phyloP scores from a whole-genome alignment of 345 rosid genomes.

The Euphorbia tirucalli region DNA sequence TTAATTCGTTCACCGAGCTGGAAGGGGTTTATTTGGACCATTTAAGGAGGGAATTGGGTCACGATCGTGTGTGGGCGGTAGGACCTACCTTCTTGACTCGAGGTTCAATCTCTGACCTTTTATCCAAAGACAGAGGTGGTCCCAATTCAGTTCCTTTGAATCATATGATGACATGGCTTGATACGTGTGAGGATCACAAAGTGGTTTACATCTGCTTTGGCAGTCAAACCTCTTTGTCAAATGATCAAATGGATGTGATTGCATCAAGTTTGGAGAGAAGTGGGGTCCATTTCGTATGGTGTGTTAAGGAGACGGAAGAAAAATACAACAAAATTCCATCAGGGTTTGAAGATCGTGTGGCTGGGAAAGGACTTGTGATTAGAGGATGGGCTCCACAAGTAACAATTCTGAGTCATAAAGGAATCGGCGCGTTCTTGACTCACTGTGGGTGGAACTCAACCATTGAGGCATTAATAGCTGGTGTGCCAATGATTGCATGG shows the following conservation, averaged over 20 bases:
- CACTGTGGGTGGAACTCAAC: slow-evolving; percentile 75
- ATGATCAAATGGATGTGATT: slow-evolving; percentile 38
- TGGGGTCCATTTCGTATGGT: slow-evolving; percentile 52
- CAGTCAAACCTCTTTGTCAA: slow-evolving; percentile 48
- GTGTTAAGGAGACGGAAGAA: slow-evolving; percentile 19
- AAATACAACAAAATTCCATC: slow-evolving; percentile 14
- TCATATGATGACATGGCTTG: slow-evolving; percentile 53
- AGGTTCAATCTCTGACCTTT: background rate
- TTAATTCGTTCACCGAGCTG: slow-evolving; percentile 51
- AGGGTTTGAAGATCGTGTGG: slow-evolving; percentile 50
- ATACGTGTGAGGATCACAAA: slow-evolving; percentile 33
- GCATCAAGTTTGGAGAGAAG: slow-evolving; percentile 50
- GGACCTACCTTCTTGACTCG: slow-evolving; percentile 49
- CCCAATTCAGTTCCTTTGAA: slow-evolving; percentile 29
- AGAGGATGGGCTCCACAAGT: slow-evolving; percentile 63
- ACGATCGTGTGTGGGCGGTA: slow-evolving; percentile 46
- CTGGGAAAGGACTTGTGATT: slow-evolving; percentile 45
- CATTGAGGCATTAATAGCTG: slow-evolving; percentile 44
- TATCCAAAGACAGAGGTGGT: slow-evolving; percentile 41
- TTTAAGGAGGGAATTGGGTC: slow-evolving; percentile 29
- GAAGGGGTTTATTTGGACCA: slow-evolving; percentile 45
- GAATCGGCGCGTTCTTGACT: slow-evolving; percentile 57
- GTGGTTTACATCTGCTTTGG: slow-evolving; percentile 80
- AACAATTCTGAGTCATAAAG: slow-evolving; percentile 39
- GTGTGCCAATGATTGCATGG: slow-evolving; percentile 64